Evolutionary conservation across 257 asterid species (phyloP).

Genomic region (Verbascum thapsus): DNA sequence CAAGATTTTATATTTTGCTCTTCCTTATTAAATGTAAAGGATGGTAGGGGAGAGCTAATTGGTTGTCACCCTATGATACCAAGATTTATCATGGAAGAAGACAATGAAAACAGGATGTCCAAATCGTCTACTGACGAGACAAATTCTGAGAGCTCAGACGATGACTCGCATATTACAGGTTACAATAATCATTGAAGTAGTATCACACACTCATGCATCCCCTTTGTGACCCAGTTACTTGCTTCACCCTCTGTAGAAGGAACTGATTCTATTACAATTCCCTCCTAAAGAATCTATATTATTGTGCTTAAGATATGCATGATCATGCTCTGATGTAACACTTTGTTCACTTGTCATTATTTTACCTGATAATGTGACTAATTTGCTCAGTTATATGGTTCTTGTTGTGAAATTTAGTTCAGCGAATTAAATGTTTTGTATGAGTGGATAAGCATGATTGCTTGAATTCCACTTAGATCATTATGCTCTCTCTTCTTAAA

Average conservation of each 20-base stretch:
- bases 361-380: too few species aligned
- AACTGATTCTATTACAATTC: constrained; percentile 17
- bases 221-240: constrained; percentile 31
- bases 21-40: constrained; percentile 52
- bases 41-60: constrained; percentile 42
- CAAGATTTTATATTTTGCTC: constrained; percentile 33
- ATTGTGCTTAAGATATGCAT: constrained; percentile 22
- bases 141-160: constrained; percentile 54
- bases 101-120: constrained; percentile 41
- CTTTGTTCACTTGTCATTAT: constrained; percentile 20
- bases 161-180: constrained; percentile 64
- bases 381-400: too few species aligned
- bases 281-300: constrained; percentile 15
- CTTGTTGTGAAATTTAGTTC: too few species aligned
- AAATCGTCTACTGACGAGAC: constrained; percentile 43
- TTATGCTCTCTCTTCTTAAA: too few species aligned
- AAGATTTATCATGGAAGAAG: constrained; percentile 45
- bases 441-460: too few species aligned
- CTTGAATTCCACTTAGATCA: too few species aligned
- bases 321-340: constrained; percentile 6
- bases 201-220: constrained; percentile 18
- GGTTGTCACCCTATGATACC: constrained; percentile 42
- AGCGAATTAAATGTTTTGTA: too few species aligned
- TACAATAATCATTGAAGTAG: constrained; percentile 22
- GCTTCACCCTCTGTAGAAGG: constrained; percentile 19